Conservation (phyloP, 208 protist genomes). For the Leptomonas pyrrhocoris region DNA sequence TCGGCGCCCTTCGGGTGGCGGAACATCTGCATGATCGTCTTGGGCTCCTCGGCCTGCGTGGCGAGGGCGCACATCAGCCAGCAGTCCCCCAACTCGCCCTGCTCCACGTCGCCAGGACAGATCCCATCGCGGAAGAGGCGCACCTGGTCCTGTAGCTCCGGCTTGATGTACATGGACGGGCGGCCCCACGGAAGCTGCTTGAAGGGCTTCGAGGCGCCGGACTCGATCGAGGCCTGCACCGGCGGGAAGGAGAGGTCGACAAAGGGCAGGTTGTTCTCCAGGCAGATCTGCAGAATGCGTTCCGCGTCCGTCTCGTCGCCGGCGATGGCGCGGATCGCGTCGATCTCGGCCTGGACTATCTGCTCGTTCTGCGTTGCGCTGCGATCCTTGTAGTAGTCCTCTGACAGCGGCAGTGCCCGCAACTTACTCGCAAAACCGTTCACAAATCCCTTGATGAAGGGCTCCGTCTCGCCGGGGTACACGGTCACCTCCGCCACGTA, state of each 20-base stretch:
- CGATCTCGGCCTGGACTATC: constrained; percentile 58
- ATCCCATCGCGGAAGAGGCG: constrained; percentile 79
- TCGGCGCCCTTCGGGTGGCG: constrained; percentile 61
- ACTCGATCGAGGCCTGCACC: constrained; percentile 51
- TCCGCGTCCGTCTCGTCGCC: constrained; percentile 52
- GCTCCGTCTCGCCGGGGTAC: constrained; percentile 82
- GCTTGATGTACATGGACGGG: constrained; percentile 67
- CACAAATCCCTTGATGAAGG: constrained; percentile 80
- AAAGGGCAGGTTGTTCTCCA: constrained; percentile 63
- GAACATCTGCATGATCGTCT: constrained; percentile 68
- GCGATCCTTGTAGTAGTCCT: constrained; percentile 66
- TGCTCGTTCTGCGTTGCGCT: constrained; percentile 35
- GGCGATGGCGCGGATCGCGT: constrained; percentile 51
- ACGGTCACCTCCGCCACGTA: constrained; percentile 65
- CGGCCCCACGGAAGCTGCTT: constrained; percentile 76
- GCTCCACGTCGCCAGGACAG: constrained; percentile 62
- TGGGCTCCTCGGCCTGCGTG: constrained; percentile 56
- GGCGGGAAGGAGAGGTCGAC: constrained; percentile 85
- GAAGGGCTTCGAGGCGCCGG: constrained; percentile 41
- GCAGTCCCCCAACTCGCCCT: constrained; percentile 84
- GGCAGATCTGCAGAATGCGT: constrained; percentile 51
- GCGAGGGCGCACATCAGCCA: constrained; percentile 88
- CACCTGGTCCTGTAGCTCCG: constrained; percentile 61
- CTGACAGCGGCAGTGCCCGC: constrained; percentile 66
- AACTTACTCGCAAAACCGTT: constrained; percentile 84